Conservation (phyloP, 2,329 filamentous ascomycete species). For the Penicillium nordicum region DNA sequence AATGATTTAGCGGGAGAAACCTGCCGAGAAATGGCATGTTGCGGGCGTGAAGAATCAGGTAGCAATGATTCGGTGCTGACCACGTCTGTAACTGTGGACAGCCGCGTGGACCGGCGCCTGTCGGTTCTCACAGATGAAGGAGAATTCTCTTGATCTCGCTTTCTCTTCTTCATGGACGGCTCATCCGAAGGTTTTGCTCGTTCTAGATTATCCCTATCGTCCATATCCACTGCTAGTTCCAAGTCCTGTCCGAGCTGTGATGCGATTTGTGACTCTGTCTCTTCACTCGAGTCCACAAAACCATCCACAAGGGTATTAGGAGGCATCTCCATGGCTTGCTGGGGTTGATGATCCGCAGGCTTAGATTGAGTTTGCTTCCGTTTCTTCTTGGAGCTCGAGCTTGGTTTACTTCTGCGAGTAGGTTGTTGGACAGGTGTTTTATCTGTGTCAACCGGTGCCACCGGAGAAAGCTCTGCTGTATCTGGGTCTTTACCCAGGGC, state of each 20-base stretch:
- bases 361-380: conserved; percentile 3
- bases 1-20: conserved; percentile 8
- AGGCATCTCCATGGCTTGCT: not conserved
- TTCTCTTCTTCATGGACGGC: conserved; percentile 34
- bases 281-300: conserved; percentile 33
- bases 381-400: conserved; percentile 14
- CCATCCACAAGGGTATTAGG: not conserved
- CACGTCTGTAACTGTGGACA: conserved; percentile 18
- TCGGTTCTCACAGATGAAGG: conserved; percentile 17
- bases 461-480: not conserved
- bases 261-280: conserved; percentile 44
- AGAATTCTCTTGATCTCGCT: conserved; percentile 26
- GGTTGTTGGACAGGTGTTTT: conserved; percentile 3
- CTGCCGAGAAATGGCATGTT: conserved; percentile 1
- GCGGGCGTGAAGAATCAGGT: conserved; percentile 11
- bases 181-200: conserved; percentile 3
- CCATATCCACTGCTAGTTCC: conserved; percentile 36
- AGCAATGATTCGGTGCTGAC: conserved; percentile 11
- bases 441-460: not conserved
- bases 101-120: conserved; percentile 31
- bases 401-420: conserved; percentile 10
- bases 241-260: conserved; percentile 47
- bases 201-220: conserved; percentile 12
- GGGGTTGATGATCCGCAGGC: not conserved
- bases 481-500: conserved; percentile 17